These are phyloP conservation scores for Raddia guianensis DNA, from an alignment of 176 grass and related monocot genomes.

Conservation along the genomic window DNA sequence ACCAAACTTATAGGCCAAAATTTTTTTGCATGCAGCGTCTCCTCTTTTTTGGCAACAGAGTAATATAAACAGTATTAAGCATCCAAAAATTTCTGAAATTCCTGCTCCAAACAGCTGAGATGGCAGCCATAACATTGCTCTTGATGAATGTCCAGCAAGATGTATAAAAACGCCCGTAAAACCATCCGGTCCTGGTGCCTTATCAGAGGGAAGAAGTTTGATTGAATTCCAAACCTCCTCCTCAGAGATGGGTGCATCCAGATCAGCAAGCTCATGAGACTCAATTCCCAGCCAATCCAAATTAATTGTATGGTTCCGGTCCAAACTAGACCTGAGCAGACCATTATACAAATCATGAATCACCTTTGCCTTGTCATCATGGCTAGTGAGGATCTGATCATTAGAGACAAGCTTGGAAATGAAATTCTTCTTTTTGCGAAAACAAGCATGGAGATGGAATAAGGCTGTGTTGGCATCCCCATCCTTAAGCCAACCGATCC, in stretches of 20 bases:
- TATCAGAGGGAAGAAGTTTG: neutral
- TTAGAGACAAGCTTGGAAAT: too few species aligned
- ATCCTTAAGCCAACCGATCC: neutral
- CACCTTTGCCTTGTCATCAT: too few species aligned
- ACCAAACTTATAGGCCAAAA: neutral
- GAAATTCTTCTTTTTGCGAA: too few species aligned
- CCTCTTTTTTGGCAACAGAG: neutral
- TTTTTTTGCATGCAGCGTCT: neutral
- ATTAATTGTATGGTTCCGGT: too few species aligned
- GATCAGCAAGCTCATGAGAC: neutral
- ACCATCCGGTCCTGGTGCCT: neutral
- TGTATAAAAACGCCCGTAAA: neutral
- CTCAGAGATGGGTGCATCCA: neutral
- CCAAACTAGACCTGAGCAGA: too few species aligned
- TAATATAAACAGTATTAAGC: neutral
- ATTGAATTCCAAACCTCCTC: neutral
- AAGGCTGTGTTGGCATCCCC: neutral
- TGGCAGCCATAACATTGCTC: neutral
- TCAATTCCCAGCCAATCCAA: too few species aligned
- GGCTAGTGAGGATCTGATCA: too few species aligned
- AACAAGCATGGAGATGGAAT: too few species aligned
- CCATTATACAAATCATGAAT: too few species aligned
- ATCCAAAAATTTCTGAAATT: neutral
- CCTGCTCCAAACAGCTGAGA: neutral
- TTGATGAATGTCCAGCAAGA: neutral